Conservation (phyloP, 768 basidiomycete species). For the Chiua virens region DNA sequence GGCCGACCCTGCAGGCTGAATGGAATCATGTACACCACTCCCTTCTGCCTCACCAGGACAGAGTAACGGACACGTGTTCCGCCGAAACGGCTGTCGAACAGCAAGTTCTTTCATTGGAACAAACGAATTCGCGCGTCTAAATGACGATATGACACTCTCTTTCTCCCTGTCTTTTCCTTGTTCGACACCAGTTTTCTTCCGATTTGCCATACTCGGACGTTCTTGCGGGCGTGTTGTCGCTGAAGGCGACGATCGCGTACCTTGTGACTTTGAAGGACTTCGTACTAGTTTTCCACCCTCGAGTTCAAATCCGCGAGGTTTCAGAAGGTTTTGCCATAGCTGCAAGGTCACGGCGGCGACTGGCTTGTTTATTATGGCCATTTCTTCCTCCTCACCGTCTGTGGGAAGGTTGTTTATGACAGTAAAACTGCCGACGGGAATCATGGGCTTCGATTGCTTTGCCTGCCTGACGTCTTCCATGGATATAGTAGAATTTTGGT, state of each 20-base stretch:
- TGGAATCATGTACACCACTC: constrained; percentile 4
- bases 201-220: not conserved
- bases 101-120: constrained; percentile 36
- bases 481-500: constrained; percentile 10
- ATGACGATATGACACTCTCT: constrained; percentile 53
- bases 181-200: not conserved
- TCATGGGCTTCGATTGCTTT: constrained; percentile 13
- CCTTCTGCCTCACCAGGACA: constrained; percentile 19
- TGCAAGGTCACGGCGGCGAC: constrained; percentile 61
- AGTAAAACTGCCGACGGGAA: constrained; percentile 16
- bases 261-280: constrained; percentile 53
- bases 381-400: constrained; percentile 50
- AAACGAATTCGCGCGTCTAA: constrained; percentile 67
- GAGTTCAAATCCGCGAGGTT: constrained; percentile 65
- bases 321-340: constrained; percentile 70
- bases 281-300: constrained; percentile 56
- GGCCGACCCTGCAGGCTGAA: not conserved
- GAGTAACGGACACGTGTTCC: constrained; percentile 29
- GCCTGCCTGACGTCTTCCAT: constrained; percentile 17
- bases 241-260: constrained; percentile 18
- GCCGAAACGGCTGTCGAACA: constrained; percentile 47
- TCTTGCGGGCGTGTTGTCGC: constrained; percentile 14
- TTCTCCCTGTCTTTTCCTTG: constrained; percentile 19
- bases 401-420: constrained; percentile 19
- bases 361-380: constrained; percentile 55